Conservation (phyloP, 371 early-diverging fungal genomes). For the Mucor velutinosus region DNA sequence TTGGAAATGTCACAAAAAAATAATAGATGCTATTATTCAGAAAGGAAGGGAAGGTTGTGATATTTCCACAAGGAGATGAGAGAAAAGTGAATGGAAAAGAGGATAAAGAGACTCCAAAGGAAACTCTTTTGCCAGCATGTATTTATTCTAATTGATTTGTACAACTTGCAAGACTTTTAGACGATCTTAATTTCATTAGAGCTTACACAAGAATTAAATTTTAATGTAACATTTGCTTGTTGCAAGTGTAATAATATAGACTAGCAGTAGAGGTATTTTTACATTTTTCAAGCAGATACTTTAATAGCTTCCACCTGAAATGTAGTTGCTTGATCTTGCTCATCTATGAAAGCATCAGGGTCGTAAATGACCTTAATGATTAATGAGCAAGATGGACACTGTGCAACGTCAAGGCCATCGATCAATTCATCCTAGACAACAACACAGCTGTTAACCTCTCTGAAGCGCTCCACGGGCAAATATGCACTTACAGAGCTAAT, state of each 20-base stretch:
- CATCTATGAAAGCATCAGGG: conserved; percentile 66
- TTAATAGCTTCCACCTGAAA: conserved; percentile 39
- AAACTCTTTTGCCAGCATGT: background rate
- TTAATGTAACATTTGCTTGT: conserved; percentile 4
- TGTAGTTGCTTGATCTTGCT: conserved; percentile 36
- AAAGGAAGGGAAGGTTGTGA: conserved; percentile 1
- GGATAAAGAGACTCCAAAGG: background rate
- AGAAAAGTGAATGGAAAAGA: background rate
- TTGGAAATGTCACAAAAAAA: background rate
- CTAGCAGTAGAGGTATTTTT: background rate
- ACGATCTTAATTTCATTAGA: background rate
- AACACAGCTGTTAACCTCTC: background rate
- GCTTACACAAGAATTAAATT: conserved; percentile 2
- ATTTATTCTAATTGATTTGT: conserved; percentile 10
- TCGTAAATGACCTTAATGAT: conserved; percentile 88
- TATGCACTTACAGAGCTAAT: conserved; percentile 67
- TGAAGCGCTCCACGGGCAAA: background rate
- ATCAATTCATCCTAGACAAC: conserved; percentile 74
- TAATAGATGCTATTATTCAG: background rate
- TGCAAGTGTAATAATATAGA: background rate
- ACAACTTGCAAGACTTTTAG: background rate
- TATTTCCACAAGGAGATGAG: background rate
- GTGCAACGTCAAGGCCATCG: conserved; percentile 94
- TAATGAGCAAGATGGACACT: conserved; percentile 96
- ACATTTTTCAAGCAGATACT: background rate